phyloP scores from a whole-genome alignment of 2,329 filamentous ascomycete species.

The Fusarium verticillioides region DNA sequence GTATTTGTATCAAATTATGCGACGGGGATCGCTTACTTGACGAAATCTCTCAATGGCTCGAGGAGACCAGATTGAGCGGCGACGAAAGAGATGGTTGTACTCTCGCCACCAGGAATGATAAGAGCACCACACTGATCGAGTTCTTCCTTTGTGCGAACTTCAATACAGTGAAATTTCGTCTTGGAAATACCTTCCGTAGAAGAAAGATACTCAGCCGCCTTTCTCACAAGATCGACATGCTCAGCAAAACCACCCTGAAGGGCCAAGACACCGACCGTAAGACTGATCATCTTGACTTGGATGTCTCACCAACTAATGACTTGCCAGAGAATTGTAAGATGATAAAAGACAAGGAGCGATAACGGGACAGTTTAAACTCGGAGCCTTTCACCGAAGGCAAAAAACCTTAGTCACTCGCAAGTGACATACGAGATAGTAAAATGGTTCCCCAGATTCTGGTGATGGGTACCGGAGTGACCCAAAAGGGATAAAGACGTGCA shows the following conservation, averaged over 20 bases:
- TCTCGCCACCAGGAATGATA: constrained; percentile 93
- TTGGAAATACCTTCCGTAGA: constrained; percentile 36
- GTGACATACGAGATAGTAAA: background rate
- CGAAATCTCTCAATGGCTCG: constrained; percentile 87
- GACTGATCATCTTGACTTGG: constrained; percentile 38
- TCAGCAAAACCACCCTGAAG: constrained; percentile 95
- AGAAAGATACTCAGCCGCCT: constrained; percentile 68
- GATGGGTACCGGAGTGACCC: constrained; percentile 33
- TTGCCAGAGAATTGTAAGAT: background rate
- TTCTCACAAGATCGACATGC: constrained; percentile 80
- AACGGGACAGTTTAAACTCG: constrained; percentile 20
- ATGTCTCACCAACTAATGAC: background rate
- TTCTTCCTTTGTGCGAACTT: constrained; percentile 81
- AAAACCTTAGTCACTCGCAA: constrained; percentile 17
- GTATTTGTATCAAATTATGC: background rate
- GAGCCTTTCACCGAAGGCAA: constrained; percentile 30
- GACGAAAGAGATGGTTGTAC: constrained; percentile 90
- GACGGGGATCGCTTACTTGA: constrained; percentile 72
- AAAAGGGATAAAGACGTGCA: constrained; percentile 34
- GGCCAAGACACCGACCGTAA: constrained; percentile 72
- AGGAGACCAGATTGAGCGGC: constrained; percentile 83
- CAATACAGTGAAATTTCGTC: constrained; percentile 70
- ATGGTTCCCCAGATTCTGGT: constrained; percentile 36
- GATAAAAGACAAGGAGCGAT: constrained; percentile 24
- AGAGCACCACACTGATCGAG: constrained; percentile 81